Base-by-base conservation (phyloP, 1,284 basidiomycete genomes). In the Rhizopogon parksii region DNA sequence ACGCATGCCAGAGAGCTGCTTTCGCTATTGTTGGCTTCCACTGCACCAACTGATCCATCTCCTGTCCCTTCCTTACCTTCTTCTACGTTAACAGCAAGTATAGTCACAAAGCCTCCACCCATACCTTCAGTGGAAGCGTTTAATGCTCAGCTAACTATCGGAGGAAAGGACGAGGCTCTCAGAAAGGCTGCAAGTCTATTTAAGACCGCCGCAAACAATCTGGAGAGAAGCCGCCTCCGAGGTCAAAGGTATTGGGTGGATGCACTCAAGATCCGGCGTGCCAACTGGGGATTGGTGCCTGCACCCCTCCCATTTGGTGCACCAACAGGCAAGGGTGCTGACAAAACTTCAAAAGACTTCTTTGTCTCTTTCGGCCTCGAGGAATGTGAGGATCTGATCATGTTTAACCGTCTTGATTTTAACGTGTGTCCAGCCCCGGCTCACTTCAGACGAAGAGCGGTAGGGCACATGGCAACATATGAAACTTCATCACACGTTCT, bases 201-300 rank as follows among this genome's bases (percentile, higher is more conserved):
- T 56, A 86, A 80, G 58, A 65, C 71, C 30, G 87, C 86, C 4
- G 82, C 85, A 9, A 74, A 79, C 46, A 76, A 77, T 45, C 79
- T 89, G 68, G 86, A 88, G 60, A 72, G 78, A 40, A 73, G 78
- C 17, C 71, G 83, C 34, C 57, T 77, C 11, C 71, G 75, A 36
- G 78, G 79, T 30, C 86, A 88, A 61, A 78, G 73, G 53, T 90
- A 89, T 58, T 91, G 88, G 88, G 71, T 80, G 6, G 80, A 90
- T 62, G 88, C 88, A 4, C 72, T 91, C 46, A 83, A 79, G 60
- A 82, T 88, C 37, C 73, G 88, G 54, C 69, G 78, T 57, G 78
- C 74, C 3, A 90, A 91, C 55, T 91, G 88, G 88, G 77, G 82
- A 8, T 68, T 91, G 25, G 75, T 84, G 39, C 85, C 88, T 30